Evolutionary conservation across 23 red algal genomes (phyloP).

Genomic region (Gracilaria caudata): DNA sequence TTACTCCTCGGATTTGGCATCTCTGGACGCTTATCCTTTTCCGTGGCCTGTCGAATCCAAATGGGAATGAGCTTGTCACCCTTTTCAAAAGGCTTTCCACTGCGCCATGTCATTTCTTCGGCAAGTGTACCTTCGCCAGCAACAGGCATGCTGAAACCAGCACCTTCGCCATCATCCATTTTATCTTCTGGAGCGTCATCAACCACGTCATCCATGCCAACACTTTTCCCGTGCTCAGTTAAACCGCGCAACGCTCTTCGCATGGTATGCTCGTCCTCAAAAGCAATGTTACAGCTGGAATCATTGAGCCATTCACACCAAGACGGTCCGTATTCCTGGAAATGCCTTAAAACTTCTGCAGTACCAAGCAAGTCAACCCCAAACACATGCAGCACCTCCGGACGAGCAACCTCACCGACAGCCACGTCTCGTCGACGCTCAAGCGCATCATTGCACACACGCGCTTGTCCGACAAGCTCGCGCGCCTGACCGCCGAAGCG

Average conservation of each 20-base stretch:
- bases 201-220: constrained; percentile 15
- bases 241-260: constrained; percentile 40
- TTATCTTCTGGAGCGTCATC: constrained; percentile 33
- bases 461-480: neutral
- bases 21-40: constrained; percentile 51
- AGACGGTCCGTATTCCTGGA: constrained; percentile 64
- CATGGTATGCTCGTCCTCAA: constrained; percentile 59
- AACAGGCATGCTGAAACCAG: constrained; percentile 12
- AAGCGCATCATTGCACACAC: constrained; percentile 9
- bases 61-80: constrained; percentile 27
- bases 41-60: constrained; percentile 62
- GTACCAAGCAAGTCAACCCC: constrained; percentile 72
- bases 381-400: constrained; percentile 57
- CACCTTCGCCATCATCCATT: constrained; percentile 31
- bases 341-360: constrained; percentile 37
- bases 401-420: constrained; percentile 39
- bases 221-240: neutral
- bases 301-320: constrained; percentile 78
- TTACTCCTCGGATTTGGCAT: constrained; percentile 66
- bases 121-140: constrained; percentile 34
- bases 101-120: constrained; percentile 46
- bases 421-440: constrained; percentile 52
- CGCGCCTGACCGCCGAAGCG: constrained; percentile 22
- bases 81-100: constrained; percentile 28
- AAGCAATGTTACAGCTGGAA: constrained; percentile 64